Evolutionary conservation across 805 yeast species (phyloP).

Genomic region (Priceomyces haplophilus): DNA sequence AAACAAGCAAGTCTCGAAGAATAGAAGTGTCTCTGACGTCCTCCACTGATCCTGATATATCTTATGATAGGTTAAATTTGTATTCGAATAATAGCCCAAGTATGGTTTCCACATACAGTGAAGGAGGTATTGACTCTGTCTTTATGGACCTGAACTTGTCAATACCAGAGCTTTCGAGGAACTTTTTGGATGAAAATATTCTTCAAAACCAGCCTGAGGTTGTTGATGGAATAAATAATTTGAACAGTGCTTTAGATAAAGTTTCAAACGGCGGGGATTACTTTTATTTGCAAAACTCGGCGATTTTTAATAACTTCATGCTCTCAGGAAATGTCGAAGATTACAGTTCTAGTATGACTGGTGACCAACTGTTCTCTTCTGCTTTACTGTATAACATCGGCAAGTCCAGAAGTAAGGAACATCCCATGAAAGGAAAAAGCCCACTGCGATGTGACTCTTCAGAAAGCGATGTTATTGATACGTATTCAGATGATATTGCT

Average conservation of each 20-base stretch:
- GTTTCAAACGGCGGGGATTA: slow-evolving; percentile 24
- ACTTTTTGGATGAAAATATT: neutral
- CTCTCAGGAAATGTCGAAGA: slow-evolving; percentile 6
- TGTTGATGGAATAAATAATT: slow-evolving; percentile 24
- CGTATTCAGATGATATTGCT: slow-evolving; percentile 37
- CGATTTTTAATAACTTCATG: slow-evolving; percentile 24
- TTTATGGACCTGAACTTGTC: neutral
- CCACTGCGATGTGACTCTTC: neutral
- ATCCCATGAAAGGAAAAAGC: neutral
- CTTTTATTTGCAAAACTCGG: slow-evolving; percentile 25
- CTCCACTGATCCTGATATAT: too few species aligned
- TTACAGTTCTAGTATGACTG: neutral
- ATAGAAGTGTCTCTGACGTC: neutral
- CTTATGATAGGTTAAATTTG: too few species aligned
- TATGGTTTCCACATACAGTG: too few species aligned
- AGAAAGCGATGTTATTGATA: slow-evolving; percentile 14
- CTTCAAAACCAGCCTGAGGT: slow-evolving; percentile 14
- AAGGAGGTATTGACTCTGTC: too few species aligned
- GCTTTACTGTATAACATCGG: neutral
- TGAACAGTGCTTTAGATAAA: slow-evolving; percentile 24
- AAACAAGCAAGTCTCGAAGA: neutral
- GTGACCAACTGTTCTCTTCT: neutral
- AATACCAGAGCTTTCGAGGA: neutral
- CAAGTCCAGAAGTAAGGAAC: neutral
- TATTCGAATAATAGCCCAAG: too few species aligned